A percentile compares a stretch with the other conserved stretches of the same genome.
Conservation (phyloP, 768 basidiomycete genomes). For the Tylopilus intermedius region DNA sequence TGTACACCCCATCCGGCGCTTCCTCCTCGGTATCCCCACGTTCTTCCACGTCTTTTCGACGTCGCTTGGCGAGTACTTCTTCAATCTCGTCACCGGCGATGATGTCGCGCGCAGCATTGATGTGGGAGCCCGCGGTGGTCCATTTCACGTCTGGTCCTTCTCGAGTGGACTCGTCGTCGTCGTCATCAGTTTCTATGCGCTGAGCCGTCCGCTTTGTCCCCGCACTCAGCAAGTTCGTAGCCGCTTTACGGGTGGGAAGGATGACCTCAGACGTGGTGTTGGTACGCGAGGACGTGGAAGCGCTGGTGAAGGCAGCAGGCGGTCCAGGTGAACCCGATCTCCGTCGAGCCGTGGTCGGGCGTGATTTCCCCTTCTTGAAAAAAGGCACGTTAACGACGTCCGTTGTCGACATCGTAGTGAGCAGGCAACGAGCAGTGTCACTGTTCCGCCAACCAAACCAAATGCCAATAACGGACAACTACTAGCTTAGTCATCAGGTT, state of each 20-base stretch:
- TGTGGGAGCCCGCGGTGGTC: constrained; percentile 73
- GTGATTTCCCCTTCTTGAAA: constrained; percentile 80
- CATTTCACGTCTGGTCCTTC: constrained; percentile 66
- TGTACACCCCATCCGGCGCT: constrained; percentile 75
- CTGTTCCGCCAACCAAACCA: not conserved
- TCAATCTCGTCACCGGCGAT: constrained; percentile 80
- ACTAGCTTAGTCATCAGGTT: constrained; percentile 19
- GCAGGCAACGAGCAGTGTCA: not conserved
- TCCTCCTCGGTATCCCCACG: constrained; percentile 50
- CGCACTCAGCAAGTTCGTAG: constrained; percentile 69
- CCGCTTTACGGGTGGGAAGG: constrained; percentile 64
- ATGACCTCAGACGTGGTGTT: constrained; percentile 57
- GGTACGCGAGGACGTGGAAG: constrained; percentile 26
- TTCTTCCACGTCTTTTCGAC: constrained; percentile 49
- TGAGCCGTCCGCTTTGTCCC: constrained; percentile 65
- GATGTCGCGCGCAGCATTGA: constrained; percentile 67
- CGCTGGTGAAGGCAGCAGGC: constrained; percentile 19
- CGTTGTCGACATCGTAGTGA: constrained; percentile 29
- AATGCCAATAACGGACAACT: not conserved
- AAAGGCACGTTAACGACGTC: constrained; percentile 64
- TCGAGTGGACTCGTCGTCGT: constrained; percentile 41
- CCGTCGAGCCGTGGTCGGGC: constrained; percentile 72
- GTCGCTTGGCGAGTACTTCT: constrained; percentile 67
- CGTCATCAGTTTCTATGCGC: constrained; percentile 41
- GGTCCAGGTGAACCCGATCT: constrained; percentile 60